Percentiles rank a stretch among this genome's conserved stretches.
phyloP scores from a whole-genome alignment of 139 green algal species.

The Mesotaenium endlicherianum region DNA sequence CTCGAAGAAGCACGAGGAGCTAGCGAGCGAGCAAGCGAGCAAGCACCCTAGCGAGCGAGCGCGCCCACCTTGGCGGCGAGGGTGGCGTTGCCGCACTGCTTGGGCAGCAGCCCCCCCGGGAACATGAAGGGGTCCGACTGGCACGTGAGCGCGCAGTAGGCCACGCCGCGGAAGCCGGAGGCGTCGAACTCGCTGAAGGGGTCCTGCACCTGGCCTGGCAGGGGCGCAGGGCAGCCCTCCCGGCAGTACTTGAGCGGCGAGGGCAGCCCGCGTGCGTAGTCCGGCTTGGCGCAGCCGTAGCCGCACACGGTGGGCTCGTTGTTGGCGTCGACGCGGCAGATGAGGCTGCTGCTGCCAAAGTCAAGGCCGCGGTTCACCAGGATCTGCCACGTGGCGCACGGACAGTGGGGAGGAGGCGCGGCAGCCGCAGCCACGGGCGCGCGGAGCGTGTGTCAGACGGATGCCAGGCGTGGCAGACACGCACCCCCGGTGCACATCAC shows the following conservation, averaged over 20 bases:
- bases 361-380: slow-evolving; percentile 44
- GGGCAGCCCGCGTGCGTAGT: slow-evolving; percentile 23
- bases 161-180: slow-evolving; percentile 69
- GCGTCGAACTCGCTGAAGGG: slow-evolving; percentile 73
- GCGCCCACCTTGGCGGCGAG: slow-evolving; percentile 28
- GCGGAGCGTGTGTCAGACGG: too few species aligned
- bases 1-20: too few species aligned
- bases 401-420: too few species aligned
- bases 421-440: too few species aligned
- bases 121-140: slow-evolving; percentile 63
- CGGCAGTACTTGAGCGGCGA: slow-evolving; percentile 56
- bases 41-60: too few species aligned
- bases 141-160: slow-evolving; percentile 59
- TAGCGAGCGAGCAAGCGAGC: too few species aligned
- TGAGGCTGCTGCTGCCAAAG: slow-evolving; percentile 54
- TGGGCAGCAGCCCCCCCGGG: slow-evolving; percentile 44
- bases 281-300: slow-evolving; percentile 63
- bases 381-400: slow-evolving; percentile 11
- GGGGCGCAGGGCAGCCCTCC: slow-evolving; percentile 61
- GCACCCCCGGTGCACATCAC: too few species aligned
- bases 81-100: slow-evolving; percentile 52
- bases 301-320: slow-evolving; percentile 54
- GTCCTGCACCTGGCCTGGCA: slow-evolving; percentile 41
- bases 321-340: slow-evolving; percentile 60
- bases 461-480: too few species aligned